Evolutionary conservation across 2,329 filamentous ascomycete genomes (phyloP).

Genomic region (Botrytis tulipae): DNA sequence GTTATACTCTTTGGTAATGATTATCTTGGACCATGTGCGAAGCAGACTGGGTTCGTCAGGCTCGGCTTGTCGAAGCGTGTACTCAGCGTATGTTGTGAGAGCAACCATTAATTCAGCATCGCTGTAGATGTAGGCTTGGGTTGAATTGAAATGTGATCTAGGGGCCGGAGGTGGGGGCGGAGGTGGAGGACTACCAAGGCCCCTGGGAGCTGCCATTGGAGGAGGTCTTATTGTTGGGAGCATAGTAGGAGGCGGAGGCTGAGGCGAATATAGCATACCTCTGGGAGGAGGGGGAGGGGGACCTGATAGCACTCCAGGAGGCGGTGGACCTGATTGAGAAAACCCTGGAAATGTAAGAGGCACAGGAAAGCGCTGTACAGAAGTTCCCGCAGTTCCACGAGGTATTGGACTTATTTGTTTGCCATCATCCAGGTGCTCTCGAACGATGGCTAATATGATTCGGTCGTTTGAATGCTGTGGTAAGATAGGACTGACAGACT

Average conservation of each 20-base stretch:
- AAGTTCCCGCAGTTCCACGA: background rate
- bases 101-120: conserved; percentile 24
- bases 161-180: background rate
- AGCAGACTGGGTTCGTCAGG: background rate
- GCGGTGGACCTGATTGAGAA: background rate
- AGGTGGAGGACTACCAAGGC: background rate
- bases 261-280: background rate
- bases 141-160: background rate
- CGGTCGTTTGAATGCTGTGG: conserved; percentile 19
- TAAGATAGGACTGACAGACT: conserved; percentile 2
- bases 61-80: conserved; percentile 26
- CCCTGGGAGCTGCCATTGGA: background rate
- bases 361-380: background rate
- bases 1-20: conserved; percentile 24
- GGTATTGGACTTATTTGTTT: conserved; percentile 14
- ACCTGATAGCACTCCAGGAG: background rate
- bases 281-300: background rate
- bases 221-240: background rate
- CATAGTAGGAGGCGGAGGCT: background rate
- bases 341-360: background rate
- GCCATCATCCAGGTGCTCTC: conserved; percentile 30
- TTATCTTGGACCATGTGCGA: conserved; percentile 24
- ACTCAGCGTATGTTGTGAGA: conserved; percentile 30
- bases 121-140: conserved; percentile 19
- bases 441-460: conserved; percentile 31